Base-by-base conservation (phyloP, 2,329 filamentous ascomycete genomes). In the Penicillium paneum region DNA sequence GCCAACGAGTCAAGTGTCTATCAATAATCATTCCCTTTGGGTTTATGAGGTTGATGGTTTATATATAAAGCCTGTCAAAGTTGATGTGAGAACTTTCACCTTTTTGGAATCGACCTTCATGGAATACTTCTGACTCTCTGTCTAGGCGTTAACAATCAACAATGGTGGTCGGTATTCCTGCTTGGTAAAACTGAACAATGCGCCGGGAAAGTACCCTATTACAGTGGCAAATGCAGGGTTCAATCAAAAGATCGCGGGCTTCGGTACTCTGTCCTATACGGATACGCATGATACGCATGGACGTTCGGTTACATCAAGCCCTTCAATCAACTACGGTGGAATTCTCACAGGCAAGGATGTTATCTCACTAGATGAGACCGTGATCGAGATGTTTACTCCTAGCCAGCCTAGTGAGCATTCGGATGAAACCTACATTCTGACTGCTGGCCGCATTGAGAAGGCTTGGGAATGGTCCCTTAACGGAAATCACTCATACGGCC, bases 1-100 rank as follows among this genome's bases (percentile, higher is more conserved):
- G 2, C 11, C 7, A 31, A n/a, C 5, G 10, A 15, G 26, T 17
- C 24, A 11, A 13, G 50, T 53, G 10, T 53, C 50, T n/a, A 45
- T 55, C 26, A 50, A 55, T 19, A 51, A 46, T 8, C 52, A 55
- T 46, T 29, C 46, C 3, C 39, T 52, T 8, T 55, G 52, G 52
- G 29, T 55, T n/a, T 52, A 52, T 12, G 47, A 52, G 21, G 36
- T 55, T 15, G 52, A 55, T 36, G 52, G 52, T 10, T 41, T 12
- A 40, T 36, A 55, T 5, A 55, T 55, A 3, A 24, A 45, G 11
- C 52, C 52, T 3, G 31, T n/a, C 7, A 31, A 45, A 35, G 47
- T 46, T 21, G 29, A 55, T 36, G 42, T 47, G 31, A n/a, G 50
- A 24, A 24, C 21, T 24, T 24, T 24, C 5, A 3, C 21, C 21